Conservation (phyloP, 2,329 filamentous ascomycete species). For the Colletotrichum eleusines region DNA sequence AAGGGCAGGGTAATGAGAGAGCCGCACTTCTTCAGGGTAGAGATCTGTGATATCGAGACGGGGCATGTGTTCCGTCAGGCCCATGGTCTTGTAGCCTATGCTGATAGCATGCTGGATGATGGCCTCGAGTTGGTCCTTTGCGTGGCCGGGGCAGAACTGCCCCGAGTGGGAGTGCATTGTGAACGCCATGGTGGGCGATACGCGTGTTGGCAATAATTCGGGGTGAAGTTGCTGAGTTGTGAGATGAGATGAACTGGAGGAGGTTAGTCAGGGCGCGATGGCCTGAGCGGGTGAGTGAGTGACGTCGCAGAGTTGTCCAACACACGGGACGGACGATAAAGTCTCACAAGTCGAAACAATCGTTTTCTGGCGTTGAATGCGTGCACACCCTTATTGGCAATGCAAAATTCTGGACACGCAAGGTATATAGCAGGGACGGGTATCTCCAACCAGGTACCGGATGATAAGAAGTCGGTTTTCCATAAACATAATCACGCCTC, state of each 20-base stretch:
- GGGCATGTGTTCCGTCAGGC: constrained; percentile 95
- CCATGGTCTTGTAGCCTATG: constrained; percentile 84
- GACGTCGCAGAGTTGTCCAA: constrained; percentile 14
- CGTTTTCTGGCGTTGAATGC: background rate
- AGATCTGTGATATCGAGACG: constrained; percentile 79
- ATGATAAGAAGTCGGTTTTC: constrained; percentile 5
- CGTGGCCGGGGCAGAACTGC: constrained; percentile 94
- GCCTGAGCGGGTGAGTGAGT: background rate
- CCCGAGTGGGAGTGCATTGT: constrained; percentile 98
- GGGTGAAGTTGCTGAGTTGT: background rate
- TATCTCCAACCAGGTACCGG: constrained; percentile 9
- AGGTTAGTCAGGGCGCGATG: constrained; percentile 24
- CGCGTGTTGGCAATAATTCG: constrained; percentile 3
- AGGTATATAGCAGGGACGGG: background rate
- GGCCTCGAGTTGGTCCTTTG: constrained; percentile 85
- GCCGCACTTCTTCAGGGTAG: constrained; percentile 87
- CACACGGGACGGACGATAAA: background rate
- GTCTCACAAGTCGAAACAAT: background rate
- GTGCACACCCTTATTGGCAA: background rate
- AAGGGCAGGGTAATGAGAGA: background rate
- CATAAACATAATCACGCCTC: no score
- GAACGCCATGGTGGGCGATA: constrained; percentile 81
- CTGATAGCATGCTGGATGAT: constrained; percentile 83
- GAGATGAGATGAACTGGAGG: constrained; percentile 39
- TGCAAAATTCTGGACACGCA: background rate